These are phyloP conservation scores for Aquilaria sinensis DNA, from an alignment of 345 rosid genomes.

Conservation along the genomic window DNA sequence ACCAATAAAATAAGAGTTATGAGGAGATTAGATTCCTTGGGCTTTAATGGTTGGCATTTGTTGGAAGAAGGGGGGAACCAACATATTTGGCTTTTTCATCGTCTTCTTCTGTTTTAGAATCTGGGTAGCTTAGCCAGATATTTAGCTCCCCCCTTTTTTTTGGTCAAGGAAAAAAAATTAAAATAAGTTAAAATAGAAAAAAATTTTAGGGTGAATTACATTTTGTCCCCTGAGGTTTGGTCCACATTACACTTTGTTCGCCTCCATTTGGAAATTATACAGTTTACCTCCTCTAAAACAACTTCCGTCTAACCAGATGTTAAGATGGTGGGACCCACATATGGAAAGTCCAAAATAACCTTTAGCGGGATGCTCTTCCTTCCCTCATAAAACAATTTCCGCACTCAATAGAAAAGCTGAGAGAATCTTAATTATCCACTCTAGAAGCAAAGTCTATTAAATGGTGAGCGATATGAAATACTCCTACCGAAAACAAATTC, in stretches of 20 bases:
- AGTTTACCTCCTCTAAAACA: no score
- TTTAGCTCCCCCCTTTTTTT: constrained; percentile 55
- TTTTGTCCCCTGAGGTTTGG: no score
- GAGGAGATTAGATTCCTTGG: neutral
- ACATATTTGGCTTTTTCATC: constrained; percentile 76
- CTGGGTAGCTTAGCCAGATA: constrained; percentile 67
- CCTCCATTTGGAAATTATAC: no score
- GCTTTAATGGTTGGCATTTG: no score
- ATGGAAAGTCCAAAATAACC: no score
- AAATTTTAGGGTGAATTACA: neutral
- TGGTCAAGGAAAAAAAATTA: neutral
- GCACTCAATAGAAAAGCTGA: constrained; percentile 69
- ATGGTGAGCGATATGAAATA: constrained; percentile 28
- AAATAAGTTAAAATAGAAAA: neutral
- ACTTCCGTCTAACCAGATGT: no score
- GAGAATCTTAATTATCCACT: constrained; percentile 74
- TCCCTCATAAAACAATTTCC: no score
- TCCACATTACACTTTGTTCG: no score
- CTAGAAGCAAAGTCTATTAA: constrained; percentile 63
- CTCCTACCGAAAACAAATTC: constrained; percentile 23
- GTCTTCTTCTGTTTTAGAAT: constrained; percentile 37
- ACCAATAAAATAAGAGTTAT: constrained; percentile 2
- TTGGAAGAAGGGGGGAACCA: constrained; percentile 5
- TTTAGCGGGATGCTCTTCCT: no score
- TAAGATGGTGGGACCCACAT: no score